Percentiles rank a stretch among this genome's conserved stretches.
Conservation (phyloP, 495 filamentous ascomycete genomes). For the Pyronema omphalodes region DNA sequence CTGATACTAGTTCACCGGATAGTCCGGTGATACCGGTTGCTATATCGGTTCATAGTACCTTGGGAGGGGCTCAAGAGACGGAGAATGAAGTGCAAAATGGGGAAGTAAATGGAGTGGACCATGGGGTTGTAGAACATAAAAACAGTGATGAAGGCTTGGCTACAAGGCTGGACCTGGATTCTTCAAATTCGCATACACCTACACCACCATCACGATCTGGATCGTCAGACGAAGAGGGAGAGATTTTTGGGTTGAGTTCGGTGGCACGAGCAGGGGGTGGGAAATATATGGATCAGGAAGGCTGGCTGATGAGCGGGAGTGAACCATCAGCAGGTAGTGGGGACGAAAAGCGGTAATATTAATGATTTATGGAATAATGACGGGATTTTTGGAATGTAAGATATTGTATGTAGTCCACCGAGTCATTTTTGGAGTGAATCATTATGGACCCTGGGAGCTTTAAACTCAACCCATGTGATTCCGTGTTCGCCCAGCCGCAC, state of each 20-base stretch:
- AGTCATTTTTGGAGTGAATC: too few relatives aligned
- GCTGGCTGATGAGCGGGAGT: neutral
- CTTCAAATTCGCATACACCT: neutral
- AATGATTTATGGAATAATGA: too few relatives aligned
- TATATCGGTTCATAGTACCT: neutral
- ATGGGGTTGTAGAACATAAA: neutral
- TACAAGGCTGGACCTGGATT: neutral
- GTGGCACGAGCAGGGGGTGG: neutral
- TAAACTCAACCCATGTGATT: neutral
- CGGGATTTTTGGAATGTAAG: too few relatives aligned
- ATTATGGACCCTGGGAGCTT: too few relatives aligned
- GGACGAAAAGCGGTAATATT: too few relatives aligned
- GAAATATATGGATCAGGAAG: neutral
- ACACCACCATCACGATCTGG: neutral
- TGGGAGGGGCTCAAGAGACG: too few relatives aligned
- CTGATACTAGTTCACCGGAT: neutral
- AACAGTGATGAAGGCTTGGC: neutral
- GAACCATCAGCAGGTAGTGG: too few relatives aligned
- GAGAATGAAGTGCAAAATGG: too few relatives aligned
- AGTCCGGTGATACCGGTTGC: neutral
- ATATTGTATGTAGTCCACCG: too few relatives aligned
- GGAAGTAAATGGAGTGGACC: too few relatives aligned
- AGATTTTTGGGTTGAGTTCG: conserved; percentile 1
- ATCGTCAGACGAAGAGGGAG: neutral
- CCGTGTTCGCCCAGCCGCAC: neutral